Conservation (phyloP, 1,284 basidiomycete genomes). For the Ustilago loliicola region DNA sequence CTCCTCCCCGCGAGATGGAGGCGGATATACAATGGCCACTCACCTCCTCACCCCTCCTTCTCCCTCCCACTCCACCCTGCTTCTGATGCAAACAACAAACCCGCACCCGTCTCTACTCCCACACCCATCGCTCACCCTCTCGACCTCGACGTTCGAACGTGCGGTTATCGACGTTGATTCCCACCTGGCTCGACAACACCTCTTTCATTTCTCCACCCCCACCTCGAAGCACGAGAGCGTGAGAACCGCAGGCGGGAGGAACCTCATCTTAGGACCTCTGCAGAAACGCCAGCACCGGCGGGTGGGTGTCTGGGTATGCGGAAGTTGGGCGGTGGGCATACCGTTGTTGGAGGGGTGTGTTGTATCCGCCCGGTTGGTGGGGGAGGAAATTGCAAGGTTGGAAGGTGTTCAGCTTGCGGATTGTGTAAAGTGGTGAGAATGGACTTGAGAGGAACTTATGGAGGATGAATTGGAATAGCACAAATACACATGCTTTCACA, state of each 20-base stretch:
- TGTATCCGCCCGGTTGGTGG: constrained; percentile 20
- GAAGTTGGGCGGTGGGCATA: constrained; percentile 38
- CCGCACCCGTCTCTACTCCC: constrained; percentile 50
- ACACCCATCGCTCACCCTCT: constrained; percentile 25
- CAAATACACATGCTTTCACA: too few relatives aligned
- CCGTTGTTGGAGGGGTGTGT: constrained; percentile 46
- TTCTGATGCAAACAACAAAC: constrained; percentile 67
- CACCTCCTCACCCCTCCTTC: constrained; percentile 43
- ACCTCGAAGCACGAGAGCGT: background rate
- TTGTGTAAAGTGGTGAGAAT: constrained; percentile 15
- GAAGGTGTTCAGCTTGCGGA: background rate
- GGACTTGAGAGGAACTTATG: too few relatives aligned
- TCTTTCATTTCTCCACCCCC: constrained; percentile 14
- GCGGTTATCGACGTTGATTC: constrained; percentile 51
- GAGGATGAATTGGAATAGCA: too few relatives aligned
- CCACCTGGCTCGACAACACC: constrained; percentile 12
- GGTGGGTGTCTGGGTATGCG: constrained; percentile 22
- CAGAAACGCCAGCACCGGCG: background rate
- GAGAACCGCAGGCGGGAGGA: constrained; percentile 8
- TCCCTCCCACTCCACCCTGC: background rate
- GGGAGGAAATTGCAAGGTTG: constrained; percentile 13
- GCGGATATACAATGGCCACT: constrained; percentile 60
- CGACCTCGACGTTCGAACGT: constrained; percentile 53
- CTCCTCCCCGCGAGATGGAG: background rate
- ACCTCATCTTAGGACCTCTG: constrained; percentile 13